phyloP scores from a whole-genome alignment of 2,329 filamentous ascomycete species.

The Colletotrichum lupini region DNA sequence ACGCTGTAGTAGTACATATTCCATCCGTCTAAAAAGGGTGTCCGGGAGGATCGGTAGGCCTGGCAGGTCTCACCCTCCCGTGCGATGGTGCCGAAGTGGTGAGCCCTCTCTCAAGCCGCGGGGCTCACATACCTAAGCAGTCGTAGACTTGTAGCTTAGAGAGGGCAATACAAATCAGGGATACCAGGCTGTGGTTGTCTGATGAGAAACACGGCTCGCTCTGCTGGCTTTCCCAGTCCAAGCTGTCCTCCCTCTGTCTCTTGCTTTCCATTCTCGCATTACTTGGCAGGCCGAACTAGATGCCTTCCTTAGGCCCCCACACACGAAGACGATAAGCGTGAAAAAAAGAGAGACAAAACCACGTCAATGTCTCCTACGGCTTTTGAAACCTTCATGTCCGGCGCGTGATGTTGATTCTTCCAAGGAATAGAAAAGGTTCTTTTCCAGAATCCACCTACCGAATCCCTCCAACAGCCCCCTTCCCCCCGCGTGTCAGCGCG shows the following conservation, averaged over 20 bases:
- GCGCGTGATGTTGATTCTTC: constrained; percentile 24
- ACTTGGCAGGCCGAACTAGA: neutral
- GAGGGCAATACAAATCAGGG: neutral
- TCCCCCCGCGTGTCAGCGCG: constrained; percentile 5
- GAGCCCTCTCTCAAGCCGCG: constrained; percentile 14
- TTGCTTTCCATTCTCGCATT: neutral
- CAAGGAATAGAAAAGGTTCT: neutral
- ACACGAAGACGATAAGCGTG: neutral
- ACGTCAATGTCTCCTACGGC: constrained; percentile 3
- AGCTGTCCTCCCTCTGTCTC: neutral
- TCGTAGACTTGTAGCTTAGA: neutral
- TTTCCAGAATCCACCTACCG: neutral
- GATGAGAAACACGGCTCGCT: neutral
- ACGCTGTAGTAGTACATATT: neutral
- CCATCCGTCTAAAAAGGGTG: neutral
- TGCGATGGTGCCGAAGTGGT: constrained; percentile 22
- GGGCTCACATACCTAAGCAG: neutral
- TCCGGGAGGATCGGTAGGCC: neutral
- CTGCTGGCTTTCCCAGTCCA: no score
- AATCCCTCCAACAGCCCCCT: neutral
- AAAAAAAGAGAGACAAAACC: constrained; percentile 13
- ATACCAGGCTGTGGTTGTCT: neutral
- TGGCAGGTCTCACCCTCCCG: constrained; percentile 19
- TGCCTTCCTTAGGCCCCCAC: neutral
- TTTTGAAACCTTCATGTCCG: neutral